Base-by-base conservation (phyloP, 805 yeast species). In the Metschnikowia bowlesiae region DNA sequence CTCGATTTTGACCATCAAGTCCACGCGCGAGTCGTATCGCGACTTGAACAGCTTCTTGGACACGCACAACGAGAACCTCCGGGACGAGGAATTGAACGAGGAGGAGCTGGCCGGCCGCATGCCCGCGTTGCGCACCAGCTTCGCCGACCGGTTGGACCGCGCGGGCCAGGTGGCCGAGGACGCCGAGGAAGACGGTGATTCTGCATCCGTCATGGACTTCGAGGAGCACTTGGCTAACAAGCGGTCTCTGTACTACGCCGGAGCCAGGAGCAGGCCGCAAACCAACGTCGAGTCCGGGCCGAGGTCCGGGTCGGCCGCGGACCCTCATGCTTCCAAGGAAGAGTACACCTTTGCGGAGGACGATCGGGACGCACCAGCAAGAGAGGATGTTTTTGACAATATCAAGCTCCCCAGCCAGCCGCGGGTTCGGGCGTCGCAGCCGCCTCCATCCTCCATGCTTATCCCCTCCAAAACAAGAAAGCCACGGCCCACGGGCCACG, bases 1-100 rank as follows among this genome's bases (percentile, higher is more conserved):
- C 48, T 83, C 89, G 32, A 86, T 86, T n/a, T 65, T 86, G 39
- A 84, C 90, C 0, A 70, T 84, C 66, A 83, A 84, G 58, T 85
- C 91, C 0, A 81, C 90, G 2, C 82, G 78, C 53, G 80, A 77
- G 42, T 83, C 89, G 0, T 84, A 78, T 56, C 78, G 77, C 37
- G 84, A 85, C 60, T 71, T 85, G 60, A 79, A 78, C 52, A 64
- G 70, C 2, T 62, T 72, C 41, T 59, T 69, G 49, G 62, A 62
- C 42, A 56, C 62, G 22, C 64, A 65, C 43, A 60, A 58, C 31
- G 60, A 55, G 36, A 58, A 53, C 28, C 60, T 64, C 30, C 56
- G 47, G 6, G 63, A 58, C 18, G 57, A 53, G 5, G 62, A 61
- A 33, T 54, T 57, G 26, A 59, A 55, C 9, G 63, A 64, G 13